Conservation (phyloP, 1,284 basidiomycete genomes). For the Earliella scabrosa region DNA sequence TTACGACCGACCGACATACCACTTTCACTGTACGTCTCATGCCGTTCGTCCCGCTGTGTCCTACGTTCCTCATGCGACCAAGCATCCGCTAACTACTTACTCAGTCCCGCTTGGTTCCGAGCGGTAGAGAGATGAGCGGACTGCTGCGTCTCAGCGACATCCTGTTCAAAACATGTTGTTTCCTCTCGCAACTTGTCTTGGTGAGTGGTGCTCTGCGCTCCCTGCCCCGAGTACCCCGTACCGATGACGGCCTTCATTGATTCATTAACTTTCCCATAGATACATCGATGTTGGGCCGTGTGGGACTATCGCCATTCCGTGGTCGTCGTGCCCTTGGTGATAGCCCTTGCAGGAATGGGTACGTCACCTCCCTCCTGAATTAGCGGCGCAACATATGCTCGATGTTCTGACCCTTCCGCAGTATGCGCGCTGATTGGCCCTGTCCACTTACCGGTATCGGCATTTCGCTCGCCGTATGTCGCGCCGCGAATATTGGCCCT, state of each 20-base stretch:
- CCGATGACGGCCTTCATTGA: background rate
- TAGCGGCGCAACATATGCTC: background rate
- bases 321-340: slow-evolving; percentile 13
- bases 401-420: background rate
- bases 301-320: slow-evolving; percentile 16
- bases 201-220: background rate
- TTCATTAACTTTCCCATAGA: slow-evolving; percentile 9
- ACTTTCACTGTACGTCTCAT: slow-evolving; percentile 13
- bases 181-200: slow-evolving; percentile 20
- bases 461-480: slow-evolving; percentile 18
- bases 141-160: slow-evolving; percentile 14
- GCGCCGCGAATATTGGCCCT: slow-evolving; percentile 14
- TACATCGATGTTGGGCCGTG: slow-evolving; percentile 24
- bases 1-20: slow-evolving; percentile 22
- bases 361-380: background rate
- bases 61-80: too few relatives aligned
- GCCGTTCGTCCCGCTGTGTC: too few relatives aligned
- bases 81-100: too few relatives aligned
- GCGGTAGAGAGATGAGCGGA: slow-evolving; percentile 15
- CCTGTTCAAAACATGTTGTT: slow-evolving; percentile 9
- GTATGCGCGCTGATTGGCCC: slow-evolving; percentile 15
- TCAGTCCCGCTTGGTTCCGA: slow-evolving; percentile 15
- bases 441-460: background rate
- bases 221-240: too few relatives aligned
- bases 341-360: slow-evolving; percentile 14